Evolutionary conservation across 257 asterid species (phyloP).

Genomic region (Fraxinus pennsylvanica): DNA sequence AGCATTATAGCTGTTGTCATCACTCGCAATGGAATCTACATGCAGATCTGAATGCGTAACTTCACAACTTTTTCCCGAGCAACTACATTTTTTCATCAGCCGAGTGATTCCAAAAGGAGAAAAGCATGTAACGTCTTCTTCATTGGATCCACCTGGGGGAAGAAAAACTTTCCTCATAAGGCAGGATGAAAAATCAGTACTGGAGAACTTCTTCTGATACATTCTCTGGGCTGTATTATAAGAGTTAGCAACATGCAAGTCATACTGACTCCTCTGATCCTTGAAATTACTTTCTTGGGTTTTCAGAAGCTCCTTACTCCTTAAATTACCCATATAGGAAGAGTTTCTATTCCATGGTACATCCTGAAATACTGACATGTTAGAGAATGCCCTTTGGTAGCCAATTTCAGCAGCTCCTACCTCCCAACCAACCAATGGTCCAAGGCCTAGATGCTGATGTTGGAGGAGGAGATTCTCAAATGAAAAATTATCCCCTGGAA

Average conservation of each 20-base stretch:
- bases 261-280: conserved; percentile 34
- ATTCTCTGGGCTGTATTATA: conserved; percentile 36
- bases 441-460: conserved; percentile 47
- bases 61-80: conserved; percentile 47
- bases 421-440: conserved; percentile 64
- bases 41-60: conserved; percentile 66
- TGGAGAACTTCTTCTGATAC: conserved; percentile 37
- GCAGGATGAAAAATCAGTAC: conserved; percentile 42
- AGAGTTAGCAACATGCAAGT: conserved; percentile 30
- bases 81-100: conserved; percentile 47
- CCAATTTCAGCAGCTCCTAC: conserved; percentile 81
- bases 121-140: conserved; percentile 66
- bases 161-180: conserved; percentile 61
- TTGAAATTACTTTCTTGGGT: conserved; percentile 31
- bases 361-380: conserved; percentile 34
- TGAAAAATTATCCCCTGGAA: conserved; percentile 40
- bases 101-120: conserved; percentile 93
- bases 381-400: conserved; percentile 53
- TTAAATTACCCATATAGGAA: conserved; percentile 25
- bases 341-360: conserved; percentile 26
- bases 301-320: conserved; percentile 28
- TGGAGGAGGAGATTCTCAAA: conserved; percentile 37
- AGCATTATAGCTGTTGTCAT: conserved; percentile 43
- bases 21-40: conserved; percentile 48
- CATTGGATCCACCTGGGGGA: conserved; percentile 51